A percentile compares a stretch with the other conserved stretches of the same genome.
Evolutionary conservation across 2,329 filamentous ascomycete species (phyloP).

Genomic region (Pseudogymnoascus sp.): DNA sequence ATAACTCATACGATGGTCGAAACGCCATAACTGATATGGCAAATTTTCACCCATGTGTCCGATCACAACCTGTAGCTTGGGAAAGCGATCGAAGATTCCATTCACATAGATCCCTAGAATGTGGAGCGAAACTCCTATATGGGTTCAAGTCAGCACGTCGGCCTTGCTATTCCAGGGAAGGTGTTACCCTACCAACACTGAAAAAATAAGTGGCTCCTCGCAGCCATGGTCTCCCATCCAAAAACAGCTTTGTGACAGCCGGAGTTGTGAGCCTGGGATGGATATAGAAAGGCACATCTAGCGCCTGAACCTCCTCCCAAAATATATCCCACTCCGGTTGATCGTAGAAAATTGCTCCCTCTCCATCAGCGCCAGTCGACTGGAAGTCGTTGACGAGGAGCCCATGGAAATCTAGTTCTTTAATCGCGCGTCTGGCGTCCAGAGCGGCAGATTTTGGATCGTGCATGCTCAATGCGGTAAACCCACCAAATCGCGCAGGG

Average conservation of each 20-base stretch:
- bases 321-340: background rate
- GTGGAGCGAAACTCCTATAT: slow-evolving; percentile 31
- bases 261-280: slow-evolving; percentile 39
- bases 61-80: slow-evolving; percentile 37
- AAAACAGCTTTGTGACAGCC: slow-evolving; percentile 57
- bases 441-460: background rate
- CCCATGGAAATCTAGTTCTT: background rate
- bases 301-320: background rate
- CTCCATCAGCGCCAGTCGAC: background rate
- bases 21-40: slow-evolving; percentile 41
- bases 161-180: slow-evolving; percentile 50
- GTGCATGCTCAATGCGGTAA: background rate
- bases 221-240: slow-evolving; percentile 39
- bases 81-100: slow-evolving; percentile 41
- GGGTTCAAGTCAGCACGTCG: slow-evolving; percentile 56
- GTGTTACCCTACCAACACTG: slow-evolving; percentile 54
- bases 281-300: background rate
- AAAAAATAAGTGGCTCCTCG: slow-evolving; percentile 56
- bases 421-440: background rate
- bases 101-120: slow-evolving; percentile 42
- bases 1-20: slow-evolving; percentile 40
- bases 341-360: background rate
- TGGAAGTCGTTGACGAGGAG: background rate
- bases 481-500: background rate
- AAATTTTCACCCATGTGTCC: slow-evolving; percentile 42